Evolutionary conservation across 1,284 basidiomycete species (phyloP).

Genomic region (Leccinum insigne): DNA sequence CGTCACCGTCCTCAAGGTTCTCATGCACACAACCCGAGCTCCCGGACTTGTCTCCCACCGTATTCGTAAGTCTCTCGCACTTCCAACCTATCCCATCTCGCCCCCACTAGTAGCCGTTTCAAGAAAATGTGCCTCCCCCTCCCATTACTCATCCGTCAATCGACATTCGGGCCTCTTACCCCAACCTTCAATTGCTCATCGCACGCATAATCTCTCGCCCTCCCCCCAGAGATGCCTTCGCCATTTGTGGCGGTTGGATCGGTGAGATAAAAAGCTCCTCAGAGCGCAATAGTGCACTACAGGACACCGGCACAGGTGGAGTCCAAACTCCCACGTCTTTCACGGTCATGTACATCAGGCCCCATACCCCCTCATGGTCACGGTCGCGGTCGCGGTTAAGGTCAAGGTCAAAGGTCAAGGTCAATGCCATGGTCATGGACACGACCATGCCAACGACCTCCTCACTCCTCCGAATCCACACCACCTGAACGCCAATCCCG

Average conservation of each 20-base stretch:
- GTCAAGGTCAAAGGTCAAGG: not conserved
- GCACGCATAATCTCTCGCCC: conserved; percentile 22
- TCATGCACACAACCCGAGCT: conserved; percentile 49
- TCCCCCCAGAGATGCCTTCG: conserved; percentile 22
- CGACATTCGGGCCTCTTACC: conserved; percentile 42
- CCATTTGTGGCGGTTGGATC: conserved; percentile 31
- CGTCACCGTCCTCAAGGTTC: conserved; percentile 43
- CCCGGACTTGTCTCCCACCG: conserved; percentile 58
- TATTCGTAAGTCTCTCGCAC: conserved; percentile 42
- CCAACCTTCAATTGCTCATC: conserved; percentile 12
- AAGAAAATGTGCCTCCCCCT: conserved; percentile 29
- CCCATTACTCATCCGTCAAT: conserved; percentile 54
- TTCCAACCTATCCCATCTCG: conserved; percentile 25
- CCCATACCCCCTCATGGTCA: not conserved
- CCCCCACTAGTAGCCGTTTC: conserved; percentile 23
- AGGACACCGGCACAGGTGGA: not conserved
- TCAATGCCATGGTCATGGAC: not conserved
- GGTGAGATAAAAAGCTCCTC: conserved; percentile 21
- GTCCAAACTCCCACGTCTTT: conserved; percentile 9
- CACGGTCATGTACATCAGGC: conserved; percentile 13
- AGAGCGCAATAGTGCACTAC: conserved; percentile 9
- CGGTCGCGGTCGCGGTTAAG: not conserved
- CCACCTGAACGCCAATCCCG: conserved; percentile 8
- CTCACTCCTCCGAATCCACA: conserved; percentile 12
- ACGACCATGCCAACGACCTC: conserved; percentile 15